Evolutionary conservation across 2,329 filamentous ascomycete species (phyloP), one percentile per base, ranked within the genome.

Genomic region (Trichothecium roseum): DNA sequence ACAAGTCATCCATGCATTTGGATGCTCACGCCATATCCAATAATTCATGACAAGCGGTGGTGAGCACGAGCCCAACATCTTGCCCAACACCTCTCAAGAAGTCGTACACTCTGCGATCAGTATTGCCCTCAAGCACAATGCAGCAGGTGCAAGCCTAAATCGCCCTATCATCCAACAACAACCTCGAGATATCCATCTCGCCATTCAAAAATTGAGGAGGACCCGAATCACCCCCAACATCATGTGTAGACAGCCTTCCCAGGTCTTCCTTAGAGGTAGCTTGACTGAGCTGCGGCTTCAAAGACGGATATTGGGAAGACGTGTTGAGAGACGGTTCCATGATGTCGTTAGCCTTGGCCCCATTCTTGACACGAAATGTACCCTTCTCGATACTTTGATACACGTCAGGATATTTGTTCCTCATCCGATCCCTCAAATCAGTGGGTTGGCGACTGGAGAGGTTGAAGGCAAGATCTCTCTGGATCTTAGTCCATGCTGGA

Each of bases 401-500:
- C 22, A 72, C 68, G 12, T 67, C 66, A 3, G 73, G 71, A 43
- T 76, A 77, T 45, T 76, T 78, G 53, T 80, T 81, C 30, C 76
- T 67, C 22, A 79, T 65, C 16, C 76, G 64, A 42, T 81, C 76
- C 41, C 76, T 63, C 35, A 81, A 52, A 46, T 81, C 76, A 0
- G 75, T 81, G 1, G 76, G 74, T 42, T 77, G 71, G 30, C 76
- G 62, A 39, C 53, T 69, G 4, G 68, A 65, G n/a, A 81, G 57
- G 40, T 74, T 62, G 52, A 74, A 78, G 18, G 61, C 61, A 12
- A 67, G 54, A 40, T 81, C 74, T 26, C 74, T 64, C 48, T 78
- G 74, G 15, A 81, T 81, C 50, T 70, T 74, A 35, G 74, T 78
- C 76, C 77, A 81, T 8, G 73, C 68, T 8, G 75, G 72, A 1